A percentile compares a stretch with the other conserved stretches of the same genome.
phyloP scores from a whole-genome alignment of 768 basidiomycete genomes.

The Suillus americanus region DNA sequence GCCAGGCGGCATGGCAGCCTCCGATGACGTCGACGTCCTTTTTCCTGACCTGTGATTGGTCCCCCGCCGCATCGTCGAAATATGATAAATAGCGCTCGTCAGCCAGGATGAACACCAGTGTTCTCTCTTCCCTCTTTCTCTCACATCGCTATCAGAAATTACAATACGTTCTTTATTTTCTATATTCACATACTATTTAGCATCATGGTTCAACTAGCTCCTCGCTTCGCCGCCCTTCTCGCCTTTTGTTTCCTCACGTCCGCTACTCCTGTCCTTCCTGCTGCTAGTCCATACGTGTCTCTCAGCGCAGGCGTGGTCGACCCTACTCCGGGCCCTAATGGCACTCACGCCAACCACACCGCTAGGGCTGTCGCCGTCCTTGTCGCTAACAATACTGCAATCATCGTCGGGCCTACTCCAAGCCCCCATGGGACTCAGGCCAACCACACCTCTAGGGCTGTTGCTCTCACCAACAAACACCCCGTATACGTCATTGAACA shows the following conservation, averaged over 20 bases:
- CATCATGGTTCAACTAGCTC: slow-evolving; percentile 28
- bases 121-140: slow-evolving; percentile 9
- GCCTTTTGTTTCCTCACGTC: slow-evolving; percentile 25
- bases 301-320: neutral
- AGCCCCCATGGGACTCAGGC: neutral
- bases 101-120: slow-evolving; percentile 1
- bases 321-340: neutral
- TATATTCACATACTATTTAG: slow-evolving; percentile 25
- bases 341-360: neutral
- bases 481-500: neutral
- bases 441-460: neutral
- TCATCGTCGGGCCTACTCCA: neutral
- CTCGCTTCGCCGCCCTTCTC: slow-evolving; percentile 30
- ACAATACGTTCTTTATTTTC: slow-evolving; percentile 20
- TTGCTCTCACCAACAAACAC: neutral
- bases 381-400: too few relatives aligned
- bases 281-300: neutral
- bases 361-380: too few relatives aligned
- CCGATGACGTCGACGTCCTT: slow-evolving; percentile 6
- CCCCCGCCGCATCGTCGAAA: slow-evolving; percentile 4
- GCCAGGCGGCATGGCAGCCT: slow-evolving; percentile 6
- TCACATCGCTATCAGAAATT: slow-evolving; percentile 10
- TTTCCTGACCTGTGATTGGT: neutral
- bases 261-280: slow-evolving; percentile 12
- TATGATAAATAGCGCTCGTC: slow-evolving; percentile 20